Evolutionary conservation across 257 asterid genomes (phyloP).

Genomic region (Ajuga chamaepitys): DNA sequence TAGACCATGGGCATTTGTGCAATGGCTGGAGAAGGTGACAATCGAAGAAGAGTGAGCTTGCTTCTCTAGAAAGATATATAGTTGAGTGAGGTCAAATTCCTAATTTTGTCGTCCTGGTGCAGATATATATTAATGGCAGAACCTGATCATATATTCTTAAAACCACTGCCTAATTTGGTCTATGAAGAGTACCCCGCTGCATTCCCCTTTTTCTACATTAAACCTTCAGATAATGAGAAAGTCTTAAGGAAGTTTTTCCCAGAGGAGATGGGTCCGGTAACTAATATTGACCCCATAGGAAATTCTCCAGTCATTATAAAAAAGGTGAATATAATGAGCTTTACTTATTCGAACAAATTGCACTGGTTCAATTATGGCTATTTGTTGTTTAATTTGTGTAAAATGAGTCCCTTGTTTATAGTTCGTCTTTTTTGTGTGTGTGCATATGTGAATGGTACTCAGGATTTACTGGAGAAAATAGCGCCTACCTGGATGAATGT

Average conservation of each 20-base stretch:
- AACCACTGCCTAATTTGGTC: slow-evolving; percentile 43
- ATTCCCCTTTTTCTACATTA: slow-evolving; percentile 51
- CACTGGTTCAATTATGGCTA: too few species aligned
- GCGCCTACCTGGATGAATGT: slow-evolving; percentile 65
- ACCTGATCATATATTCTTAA: slow-evolving; percentile 56
- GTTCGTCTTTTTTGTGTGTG: neutral
- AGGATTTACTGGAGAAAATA: slow-evolving; percentile 51
- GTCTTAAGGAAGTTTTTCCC: slow-evolving; percentile 42
- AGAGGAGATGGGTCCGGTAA: slow-evolving; percentile 46
- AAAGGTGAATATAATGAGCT: slow-evolving; percentile 25
- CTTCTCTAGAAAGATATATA: slow-evolving; percentile 6
- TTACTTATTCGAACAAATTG: neutral
- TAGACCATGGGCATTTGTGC: slow-evolving; percentile 72
- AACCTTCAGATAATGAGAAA: slow-evolving; percentile 36
- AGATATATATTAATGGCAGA: slow-evolving; percentile 61
- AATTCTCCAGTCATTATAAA: slow-evolving; percentile 57
- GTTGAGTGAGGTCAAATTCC: neutral
- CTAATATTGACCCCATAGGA: slow-evolving; percentile 54
- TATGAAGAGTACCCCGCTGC: slow-evolving; percentile 42
- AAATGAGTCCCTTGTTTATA: neutral
- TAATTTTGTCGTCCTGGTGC: slow-evolving; percentile 14
- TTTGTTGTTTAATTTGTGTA: neutral
- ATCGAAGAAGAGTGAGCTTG: slow-evolving; percentile 61
- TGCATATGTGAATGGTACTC: neutral
- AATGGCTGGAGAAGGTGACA: slow-evolving; percentile 52